Evolutionary conservation across 257 asterid genomes (phyloP).

Genomic region (Petrea volubilis): DNA sequence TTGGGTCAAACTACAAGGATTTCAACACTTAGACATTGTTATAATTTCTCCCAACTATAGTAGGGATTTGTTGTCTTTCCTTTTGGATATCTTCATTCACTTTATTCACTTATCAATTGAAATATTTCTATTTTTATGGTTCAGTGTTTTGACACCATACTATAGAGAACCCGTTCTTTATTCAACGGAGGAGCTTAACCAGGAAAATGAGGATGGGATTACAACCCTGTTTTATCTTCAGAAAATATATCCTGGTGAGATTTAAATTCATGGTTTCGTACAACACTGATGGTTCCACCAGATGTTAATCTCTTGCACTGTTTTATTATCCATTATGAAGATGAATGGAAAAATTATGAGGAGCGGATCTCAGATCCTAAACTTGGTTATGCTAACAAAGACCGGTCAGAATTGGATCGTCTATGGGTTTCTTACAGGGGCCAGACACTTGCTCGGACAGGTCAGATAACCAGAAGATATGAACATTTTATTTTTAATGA

Average conservation of each 20-base stretch:
- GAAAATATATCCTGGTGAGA: slow-evolving; percentile 91
- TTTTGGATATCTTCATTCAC: not conserved
- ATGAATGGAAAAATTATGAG: slow-evolving; percentile 87
- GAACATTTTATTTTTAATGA: slow-evolving; percentile 6
- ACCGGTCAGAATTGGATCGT: slow-evolving; percentile 63
- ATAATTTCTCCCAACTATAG: too few relatives aligned
- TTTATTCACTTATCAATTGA: not conserved
- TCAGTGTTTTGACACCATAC: slow-evolving; percentile 95
- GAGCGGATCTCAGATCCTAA: slow-evolving; percentile 70
- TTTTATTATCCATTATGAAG: slow-evolving; percentile 31
- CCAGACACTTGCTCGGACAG: slow-evolving; percentile 98
- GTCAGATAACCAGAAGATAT: slow-evolving; percentile 34
- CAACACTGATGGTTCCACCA: slow-evolving; percentile 18
- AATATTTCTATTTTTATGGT: slow-evolving; percentile 23
- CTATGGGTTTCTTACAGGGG: slow-evolving; percentile 98
- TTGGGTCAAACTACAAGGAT: not conserved
- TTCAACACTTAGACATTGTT: not conserved
- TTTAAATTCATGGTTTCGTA: slow-evolving; percentile 17
- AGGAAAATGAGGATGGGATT: slow-evolving; percentile 95
- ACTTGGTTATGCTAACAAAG: slow-evolving; percentile 40
- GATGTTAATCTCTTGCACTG: slow-evolving; percentile 18
- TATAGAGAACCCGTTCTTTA: slow-evolving; percentile 87
- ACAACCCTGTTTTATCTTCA: slow-evolving; percentile 87
- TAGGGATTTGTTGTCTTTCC: too few relatives aligned
- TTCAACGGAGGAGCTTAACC: slow-evolving; percentile 84